Base-by-base conservation (phyloP, 1,284 basidiomycete genomes). In the Melampsora occidentalis region DNA sequence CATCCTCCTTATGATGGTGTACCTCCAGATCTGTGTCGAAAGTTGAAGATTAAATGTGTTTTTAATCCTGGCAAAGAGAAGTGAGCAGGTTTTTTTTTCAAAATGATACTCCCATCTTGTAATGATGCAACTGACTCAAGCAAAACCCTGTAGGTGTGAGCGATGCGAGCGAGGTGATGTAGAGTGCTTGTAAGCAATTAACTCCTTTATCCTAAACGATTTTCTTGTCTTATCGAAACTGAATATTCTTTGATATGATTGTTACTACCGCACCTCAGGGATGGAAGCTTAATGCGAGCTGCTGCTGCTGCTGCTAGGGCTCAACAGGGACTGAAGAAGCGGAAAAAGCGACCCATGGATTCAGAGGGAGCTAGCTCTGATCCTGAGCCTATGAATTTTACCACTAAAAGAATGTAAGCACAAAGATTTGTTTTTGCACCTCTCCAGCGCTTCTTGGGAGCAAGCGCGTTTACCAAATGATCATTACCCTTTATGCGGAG, bases 341-440 rank as follows among this genome's bases (percentile, higher is more conserved):
- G 53, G 12, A 59, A 59, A 16, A n/a, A 59, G 14, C 5, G 28
- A 59, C 14, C 53, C n/a, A 5, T 59, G n/a, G n/a, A n/a, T 12
- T 7, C 18, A 1, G n/a, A n/a, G 14, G 53, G 28, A 28, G 28
- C 4, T 22, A 59, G 28, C 53, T n/a, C n/a, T 59, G 53, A 59
- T n/a, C 28, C 53, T 59, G 53, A 59, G 22, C n/a, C 28, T 22
- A 22, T 59, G 53, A 4, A n/a, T n/a, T 59, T 59, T 4, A 28
- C 53, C 28, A 59, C 53, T 28, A 59, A 7, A 59, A 59, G 28
- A 59, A 59, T 59, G 53, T 59, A 9, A n/a, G 53, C n/a, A 59
- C n/a, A 59, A 59, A 9, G 5, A 9, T 22, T 59, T n/a, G 5
- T 9, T 57, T 57, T 57, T 57, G 16, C 51, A 22, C 28, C 28